Evolutionary conservation across 2,329 filamentous ascomycete species (phyloP).

Genomic region (Coleophoma cylindrospora): DNA sequence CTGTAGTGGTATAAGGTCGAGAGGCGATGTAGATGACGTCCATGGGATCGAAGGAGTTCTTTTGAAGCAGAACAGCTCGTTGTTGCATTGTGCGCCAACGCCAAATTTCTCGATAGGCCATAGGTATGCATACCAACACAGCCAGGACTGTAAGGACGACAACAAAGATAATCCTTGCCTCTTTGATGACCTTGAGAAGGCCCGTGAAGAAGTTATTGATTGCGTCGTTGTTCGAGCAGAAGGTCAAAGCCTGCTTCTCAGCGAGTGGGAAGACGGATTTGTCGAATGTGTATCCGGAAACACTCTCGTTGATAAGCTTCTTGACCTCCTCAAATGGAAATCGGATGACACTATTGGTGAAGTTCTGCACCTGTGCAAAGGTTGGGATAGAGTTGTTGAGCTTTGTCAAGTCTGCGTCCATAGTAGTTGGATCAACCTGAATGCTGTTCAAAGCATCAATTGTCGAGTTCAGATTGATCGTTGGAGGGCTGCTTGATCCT

Average conservation of each 20-base stretch:
- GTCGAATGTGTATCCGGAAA: conserved; percentile 75
- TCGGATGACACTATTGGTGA: conserved; percentile 69
- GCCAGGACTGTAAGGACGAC: conserved; percentile 69
- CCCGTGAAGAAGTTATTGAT: conserved; percentile 80
- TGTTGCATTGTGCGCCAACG: conserved; percentile 70
- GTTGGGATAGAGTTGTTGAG: conserved; percentile 77
- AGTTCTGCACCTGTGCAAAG: conserved; percentile 78
- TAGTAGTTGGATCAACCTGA: conserved; percentile 58
- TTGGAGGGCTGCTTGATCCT: conserved; percentile 35
- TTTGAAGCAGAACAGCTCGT: conserved; percentile 60
- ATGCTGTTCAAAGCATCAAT: conserved; percentile 66
- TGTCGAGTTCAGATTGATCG: conserved; percentile 59
- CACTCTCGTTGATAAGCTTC: conserved; percentile 62
- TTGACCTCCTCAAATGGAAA: conserved; percentile 80
- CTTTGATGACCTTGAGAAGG: conserved; percentile 60
- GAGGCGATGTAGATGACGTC: conserved; percentile 87
- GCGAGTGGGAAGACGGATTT: conserved; percentile 75
- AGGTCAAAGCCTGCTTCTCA: conserved; percentile 73
- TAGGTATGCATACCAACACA: conserved; percentile 67
- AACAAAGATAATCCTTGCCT: conserved; percentile 71
- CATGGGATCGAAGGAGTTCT: conserved; percentile 69
- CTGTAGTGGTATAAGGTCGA: conserved; percentile 67
- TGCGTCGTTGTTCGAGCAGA: conserved; percentile 81
- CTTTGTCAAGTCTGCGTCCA: conserved; percentile 64
- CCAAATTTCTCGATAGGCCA: conserved; percentile 76